Percentiles rank a stretch among this genome's conserved stretches.
Evolutionary conservation across 345 rosid species (phyloP).

Genomic region (Zanthoxylum bungeanum): DNA sequence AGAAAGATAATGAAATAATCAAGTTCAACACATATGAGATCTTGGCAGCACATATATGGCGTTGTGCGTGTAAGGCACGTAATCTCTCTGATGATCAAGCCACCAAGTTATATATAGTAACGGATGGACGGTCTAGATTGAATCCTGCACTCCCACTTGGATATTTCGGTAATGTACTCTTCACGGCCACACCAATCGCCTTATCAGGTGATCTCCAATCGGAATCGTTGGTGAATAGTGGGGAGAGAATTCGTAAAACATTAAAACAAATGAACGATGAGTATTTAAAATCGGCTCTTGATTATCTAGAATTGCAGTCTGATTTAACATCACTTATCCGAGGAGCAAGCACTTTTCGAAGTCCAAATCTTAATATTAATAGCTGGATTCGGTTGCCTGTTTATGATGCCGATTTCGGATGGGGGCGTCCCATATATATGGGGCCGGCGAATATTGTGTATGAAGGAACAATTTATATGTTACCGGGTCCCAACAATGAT

Average conservation of each 20-base stretch:
- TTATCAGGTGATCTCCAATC: slow-evolving; percentile 21
- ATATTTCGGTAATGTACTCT: slow-evolving; percentile 43
- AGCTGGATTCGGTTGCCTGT: no score
- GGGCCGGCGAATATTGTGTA: no score
- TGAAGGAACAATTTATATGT: no score
- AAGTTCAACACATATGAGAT: slow-evolving; percentile 14
- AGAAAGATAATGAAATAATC: no score
- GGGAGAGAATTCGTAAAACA: slow-evolving; percentile 24
- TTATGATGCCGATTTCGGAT: no score
- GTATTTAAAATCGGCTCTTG: slow-evolving; percentile 47
- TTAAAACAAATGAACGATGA: slow-evolving; percentile 29
- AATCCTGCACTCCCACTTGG: slow-evolving; percentile 41
- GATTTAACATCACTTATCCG: no score
- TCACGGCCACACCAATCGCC: slow-evolving; percentile 19
- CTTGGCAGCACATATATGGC: slow-evolving; percentile 35
- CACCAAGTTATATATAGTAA: slow-evolving; percentile 14
- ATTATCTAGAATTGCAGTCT: slow-evolving; percentile 35
- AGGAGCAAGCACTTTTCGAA: no score
- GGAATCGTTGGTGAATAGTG: slow-evolving; percentile 24
- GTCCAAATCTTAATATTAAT: no score
- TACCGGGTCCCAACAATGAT: no score
- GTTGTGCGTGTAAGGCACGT: slow-evolving; percentile 26
- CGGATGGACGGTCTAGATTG: slow-evolving; percentile 39
- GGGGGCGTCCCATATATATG: no score
- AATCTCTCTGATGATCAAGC: slow-evolving; percentile 18